Evolutionary conservation across 148 eudicot species (phyloP).

Genomic region (Silene conica): DNA sequence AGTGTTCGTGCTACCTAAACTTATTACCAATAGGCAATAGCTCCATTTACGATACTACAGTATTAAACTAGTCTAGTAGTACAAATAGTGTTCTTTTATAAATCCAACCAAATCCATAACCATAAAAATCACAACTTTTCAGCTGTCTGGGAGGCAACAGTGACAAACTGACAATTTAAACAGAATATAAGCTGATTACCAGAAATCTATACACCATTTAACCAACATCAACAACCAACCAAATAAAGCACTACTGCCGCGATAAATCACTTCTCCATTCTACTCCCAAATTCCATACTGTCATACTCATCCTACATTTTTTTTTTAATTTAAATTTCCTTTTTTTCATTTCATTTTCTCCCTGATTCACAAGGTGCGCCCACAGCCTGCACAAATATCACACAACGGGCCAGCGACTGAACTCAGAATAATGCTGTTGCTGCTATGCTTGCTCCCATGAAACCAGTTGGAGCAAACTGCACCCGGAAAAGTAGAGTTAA

Average conservation of each 20-base stretch:
- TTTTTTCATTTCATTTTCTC: background rate
- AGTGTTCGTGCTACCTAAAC: too few relatives aligned
- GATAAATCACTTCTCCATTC: constrained; percentile 12
- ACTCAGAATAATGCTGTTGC: constrained; percentile 16
- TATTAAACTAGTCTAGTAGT: background rate
- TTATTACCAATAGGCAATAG: background rate
- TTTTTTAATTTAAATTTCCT: background rate
- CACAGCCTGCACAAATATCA: constrained; percentile 10
- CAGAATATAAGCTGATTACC: background rate
- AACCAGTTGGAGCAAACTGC: constrained; percentile 13
- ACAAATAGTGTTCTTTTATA: background rate
- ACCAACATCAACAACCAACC: background rate
- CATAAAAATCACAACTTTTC: background rate
- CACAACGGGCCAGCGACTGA: constrained; percentile 10
- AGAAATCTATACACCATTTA: background rate
- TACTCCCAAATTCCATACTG: background rate
- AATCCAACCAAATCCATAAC: background rate
- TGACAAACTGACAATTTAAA: background rate
- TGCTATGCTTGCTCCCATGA: constrained; percentile 13
- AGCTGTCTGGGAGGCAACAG: background rate
- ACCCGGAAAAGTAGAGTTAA: constrained; percentile 35
- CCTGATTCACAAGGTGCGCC: background rate
- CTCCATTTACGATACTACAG: background rate
- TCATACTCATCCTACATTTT: background rate
- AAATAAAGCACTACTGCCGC: constrained; percentile 8